A percentile compares a stretch with the other conserved stretches of the same genome.
Conservation (phyloP, 768 basidiomycete species). For the Phaffia tasmanica region DNA sequence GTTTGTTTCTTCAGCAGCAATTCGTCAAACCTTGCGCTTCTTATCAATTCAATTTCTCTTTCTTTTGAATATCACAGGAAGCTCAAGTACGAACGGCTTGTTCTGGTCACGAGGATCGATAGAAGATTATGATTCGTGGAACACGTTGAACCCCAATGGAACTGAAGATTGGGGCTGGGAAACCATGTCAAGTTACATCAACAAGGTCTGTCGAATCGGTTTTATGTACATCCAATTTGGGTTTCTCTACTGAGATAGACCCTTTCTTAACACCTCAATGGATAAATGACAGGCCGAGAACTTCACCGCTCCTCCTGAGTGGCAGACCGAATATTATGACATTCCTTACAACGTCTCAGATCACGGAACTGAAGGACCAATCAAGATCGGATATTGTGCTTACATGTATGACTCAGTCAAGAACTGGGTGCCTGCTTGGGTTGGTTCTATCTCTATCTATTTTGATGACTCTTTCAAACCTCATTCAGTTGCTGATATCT, state of each 20-base stretch:
- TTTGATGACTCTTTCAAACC: background rate
- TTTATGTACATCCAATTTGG: conserved; percentile 48
- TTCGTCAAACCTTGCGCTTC: background rate
- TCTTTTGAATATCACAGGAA: background rate
- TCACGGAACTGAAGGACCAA: conserved; percentile 49
- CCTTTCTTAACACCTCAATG: background rate
- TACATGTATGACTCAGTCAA: conserved; percentile 45
- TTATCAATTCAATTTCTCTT: background rate
- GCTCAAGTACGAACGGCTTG: conserved; percentile 55
- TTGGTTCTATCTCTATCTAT: conserved; percentile 27
- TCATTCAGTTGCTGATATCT: conserved; percentile 3
- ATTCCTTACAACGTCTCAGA: conserved; percentile 44
- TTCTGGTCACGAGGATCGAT: conserved; percentile 39
- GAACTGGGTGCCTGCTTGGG: conserved; percentile 49
- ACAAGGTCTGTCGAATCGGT: conserved; percentile 33
- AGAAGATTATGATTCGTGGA: conserved; percentile 42
- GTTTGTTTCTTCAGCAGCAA: conserved; percentile 34
- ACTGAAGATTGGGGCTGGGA: conserved; percentile 34
- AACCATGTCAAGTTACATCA: conserved; percentile 34
- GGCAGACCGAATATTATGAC: conserved; percentile 40
- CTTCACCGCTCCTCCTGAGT: conserved; percentile 46
- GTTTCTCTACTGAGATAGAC: conserved; percentile 21
- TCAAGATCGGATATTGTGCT: conserved; percentile 42
- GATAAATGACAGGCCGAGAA: conserved; percentile 43
- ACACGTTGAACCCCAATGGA: conserved; percentile 33